phyloP scores from a whole-genome alignment of 805 yeast species.

The Wickerhamomyces canadensis region DNA sequence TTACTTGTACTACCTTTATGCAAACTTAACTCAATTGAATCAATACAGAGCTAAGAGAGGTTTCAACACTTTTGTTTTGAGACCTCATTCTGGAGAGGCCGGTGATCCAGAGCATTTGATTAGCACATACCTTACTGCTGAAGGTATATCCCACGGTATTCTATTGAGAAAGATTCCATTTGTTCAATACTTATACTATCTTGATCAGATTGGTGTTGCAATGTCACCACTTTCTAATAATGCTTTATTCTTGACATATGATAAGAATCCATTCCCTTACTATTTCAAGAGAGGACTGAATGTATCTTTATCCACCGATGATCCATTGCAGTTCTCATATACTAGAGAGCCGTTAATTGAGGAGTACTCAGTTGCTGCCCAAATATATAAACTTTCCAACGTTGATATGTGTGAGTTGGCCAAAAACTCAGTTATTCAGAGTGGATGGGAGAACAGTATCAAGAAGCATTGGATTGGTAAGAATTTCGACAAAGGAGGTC shows the following conservation, averaged over 20 bases:
- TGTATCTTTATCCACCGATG: slow-evolving; percentile 93
- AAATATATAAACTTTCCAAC: slow-evolving; percentile 86
- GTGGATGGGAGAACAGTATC: slow-evolving; percentile 86
- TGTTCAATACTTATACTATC: slow-evolving; percentile 85
- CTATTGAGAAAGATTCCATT: slow-evolving; percentile 89
- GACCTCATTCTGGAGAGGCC: slow-evolving; percentile 99
- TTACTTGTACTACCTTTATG: slow-evolving; percentile 82
- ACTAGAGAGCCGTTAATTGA: slow-evolving; percentile 97
- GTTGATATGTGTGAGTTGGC: slow-evolving; percentile 99
- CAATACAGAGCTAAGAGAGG: slow-evolving; percentile 72
- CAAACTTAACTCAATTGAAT: slow-evolving; percentile 82
- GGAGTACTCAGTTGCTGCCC: slow-evolving; percentile 97
- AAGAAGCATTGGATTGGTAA: slow-evolving; percentile 93
- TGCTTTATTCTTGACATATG: slow-evolving; percentile 92
- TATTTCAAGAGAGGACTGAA: slow-evolving; percentile 92
- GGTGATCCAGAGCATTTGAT: slow-evolving; percentile 98
- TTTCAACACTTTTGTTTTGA: slow-evolving; percentile 83
- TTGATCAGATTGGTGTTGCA: slow-evolving; percentile 95
- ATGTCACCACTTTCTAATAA: slow-evolving; percentile 98
- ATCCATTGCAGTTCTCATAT: slow-evolving; percentile 94
- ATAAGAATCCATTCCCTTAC: slow-evolving; percentile 89
- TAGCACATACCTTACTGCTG: slow-evolving; percentile 81
- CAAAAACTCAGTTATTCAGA: slow-evolving; percentile 82
- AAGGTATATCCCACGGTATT: slow-evolving; percentile 94
- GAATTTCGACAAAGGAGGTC: slow-evolving; percentile 50